A percentile compares a stretch with the other conserved stretches of the same genome.
Evolutionary conservation across 2,329 filamentous ascomycete species (phyloP).

Genomic region (Phaeosphaeria sp.): DNA sequence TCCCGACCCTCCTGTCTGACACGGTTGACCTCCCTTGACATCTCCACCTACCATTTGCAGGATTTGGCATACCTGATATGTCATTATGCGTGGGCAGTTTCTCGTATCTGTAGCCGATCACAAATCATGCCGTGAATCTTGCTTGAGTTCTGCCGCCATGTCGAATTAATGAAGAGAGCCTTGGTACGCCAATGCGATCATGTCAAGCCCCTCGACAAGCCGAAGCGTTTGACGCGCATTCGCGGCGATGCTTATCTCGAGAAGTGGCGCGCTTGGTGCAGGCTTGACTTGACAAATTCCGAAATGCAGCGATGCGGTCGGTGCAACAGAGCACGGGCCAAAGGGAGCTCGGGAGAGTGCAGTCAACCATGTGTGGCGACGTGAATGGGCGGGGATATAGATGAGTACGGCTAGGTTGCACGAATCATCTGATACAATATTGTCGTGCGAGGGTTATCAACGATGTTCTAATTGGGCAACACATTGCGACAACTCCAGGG

Average conservation of each 20-base stretch:
- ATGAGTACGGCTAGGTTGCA: neutral
- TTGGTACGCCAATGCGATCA: neutral
- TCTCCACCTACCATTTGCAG: neutral
- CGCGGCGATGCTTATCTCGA: neutral
- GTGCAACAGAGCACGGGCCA: neutral
- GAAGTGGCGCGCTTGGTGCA: neutral
- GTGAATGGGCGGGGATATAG: neutral
- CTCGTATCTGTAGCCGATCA: neutral
- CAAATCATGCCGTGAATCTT: neutral
- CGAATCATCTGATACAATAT: neutral
- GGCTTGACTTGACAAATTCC: neutral
- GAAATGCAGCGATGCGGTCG: neutral
- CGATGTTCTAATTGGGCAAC: neutral
- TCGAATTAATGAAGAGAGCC: neutral
- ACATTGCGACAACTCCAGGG: neutral
- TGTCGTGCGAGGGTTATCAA: neutral
- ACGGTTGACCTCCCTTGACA: neutral
- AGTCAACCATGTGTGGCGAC: neutral
- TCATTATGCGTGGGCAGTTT: neutral
- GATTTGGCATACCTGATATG: neutral
- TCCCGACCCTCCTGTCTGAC: neutral
- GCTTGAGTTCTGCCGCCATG: neutral
- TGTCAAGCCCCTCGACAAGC: neutral
- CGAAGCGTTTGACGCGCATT: neutral
- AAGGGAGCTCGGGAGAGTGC: neutral